phyloP scores from a whole-genome alignment of 2,329 filamentous ascomycete genomes.

The Microsporum audouinii region DNA sequence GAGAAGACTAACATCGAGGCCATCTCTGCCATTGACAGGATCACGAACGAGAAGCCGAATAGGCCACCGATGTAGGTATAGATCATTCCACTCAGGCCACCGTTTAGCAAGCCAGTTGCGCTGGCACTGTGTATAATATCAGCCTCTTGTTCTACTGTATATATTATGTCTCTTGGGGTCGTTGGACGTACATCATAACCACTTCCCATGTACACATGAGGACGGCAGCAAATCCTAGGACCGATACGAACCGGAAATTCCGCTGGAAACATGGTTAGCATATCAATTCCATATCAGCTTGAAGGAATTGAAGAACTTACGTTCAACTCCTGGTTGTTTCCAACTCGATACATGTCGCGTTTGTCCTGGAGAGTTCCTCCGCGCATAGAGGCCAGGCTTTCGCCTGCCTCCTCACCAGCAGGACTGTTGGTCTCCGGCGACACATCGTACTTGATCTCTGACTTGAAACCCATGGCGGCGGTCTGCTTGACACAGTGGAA shows the following conservation, averaged over 20 bases:
- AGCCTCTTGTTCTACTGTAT: not conserved
- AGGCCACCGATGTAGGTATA: conserved; percentile 11
- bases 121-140: conserved; percentile 6
- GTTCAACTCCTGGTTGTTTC: conserved; percentile 24
- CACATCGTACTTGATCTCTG: not conserved
- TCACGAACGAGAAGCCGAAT: conserved; percentile 7
- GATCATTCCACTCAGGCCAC: conserved; percentile 10
- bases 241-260: conserved; percentile 27
- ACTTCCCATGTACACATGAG: conserved; percentile 17
- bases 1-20: conserved; percentile 12
- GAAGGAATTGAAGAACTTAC: conserved; percentile 11
- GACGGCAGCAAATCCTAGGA: conserved; percentile 25
- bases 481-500: not conserved
- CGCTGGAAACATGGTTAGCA: conserved; percentile 15
- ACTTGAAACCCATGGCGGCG: not conserved
- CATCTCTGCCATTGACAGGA: conserved; percentile 12
- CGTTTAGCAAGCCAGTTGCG: conserved; percentile 9
- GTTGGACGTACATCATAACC: conserved; percentile 10
- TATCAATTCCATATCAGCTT: no score
- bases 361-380: conserved; percentile 22
- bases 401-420: not conserved
- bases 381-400: not conserved
- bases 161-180: not conserved
- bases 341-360: conserved; percentile 26
- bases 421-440: not conserved